These are phyloP conservation scores for Cryptococcus floricola DNA, from an alignment of 1,284 basidiomycete genomes.

Conservation along the genomic window DNA sequence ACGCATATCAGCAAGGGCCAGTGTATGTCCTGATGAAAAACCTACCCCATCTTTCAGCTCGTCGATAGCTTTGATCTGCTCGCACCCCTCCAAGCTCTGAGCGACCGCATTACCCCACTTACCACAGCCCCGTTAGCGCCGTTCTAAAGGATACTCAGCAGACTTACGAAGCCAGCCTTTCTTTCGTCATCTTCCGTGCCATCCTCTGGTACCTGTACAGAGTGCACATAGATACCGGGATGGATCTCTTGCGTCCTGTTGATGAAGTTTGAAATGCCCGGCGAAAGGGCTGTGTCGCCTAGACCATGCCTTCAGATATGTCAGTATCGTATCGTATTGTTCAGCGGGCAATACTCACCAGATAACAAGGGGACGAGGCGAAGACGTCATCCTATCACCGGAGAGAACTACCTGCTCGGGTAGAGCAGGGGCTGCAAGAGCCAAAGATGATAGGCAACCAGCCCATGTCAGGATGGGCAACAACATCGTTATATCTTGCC, in stretches of 20 bases:
- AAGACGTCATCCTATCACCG: constrained; percentile 21
- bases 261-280: constrained; percentile 59
- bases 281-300: constrained; percentile 57
- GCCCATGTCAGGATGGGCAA: too few species aligned
- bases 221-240: constrained; percentile 82
- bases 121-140: not conserved
- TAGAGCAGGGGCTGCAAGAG: not conserved
- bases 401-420: constrained; percentile 3
- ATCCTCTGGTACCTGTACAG: constrained; percentile 67
- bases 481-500: too few species aligned
- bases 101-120: constrained; percentile 42
- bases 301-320: constrained; percentile 67
- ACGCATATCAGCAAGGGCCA: not conserved
- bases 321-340: not conserved
- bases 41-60: constrained; percentile 63
- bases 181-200: constrained; percentile 61
- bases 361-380: constrained; percentile 69
- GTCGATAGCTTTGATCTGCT: constrained; percentile 64
- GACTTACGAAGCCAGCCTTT: constrained; percentile 68
- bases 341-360: constrained; percentile 51
- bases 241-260: constrained; percentile 64
- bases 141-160: too few species aligned
- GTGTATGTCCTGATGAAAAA: not conserved
- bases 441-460: not conserved
- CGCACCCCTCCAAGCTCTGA: constrained; percentile 32